A percentile compares a stretch with the other conserved stretches of the same genome.
Evolutionary conservation across 2,329 filamentous ascomycete genomes (phyloP).

Genomic region (Hypomyces rosellus): DNA sequence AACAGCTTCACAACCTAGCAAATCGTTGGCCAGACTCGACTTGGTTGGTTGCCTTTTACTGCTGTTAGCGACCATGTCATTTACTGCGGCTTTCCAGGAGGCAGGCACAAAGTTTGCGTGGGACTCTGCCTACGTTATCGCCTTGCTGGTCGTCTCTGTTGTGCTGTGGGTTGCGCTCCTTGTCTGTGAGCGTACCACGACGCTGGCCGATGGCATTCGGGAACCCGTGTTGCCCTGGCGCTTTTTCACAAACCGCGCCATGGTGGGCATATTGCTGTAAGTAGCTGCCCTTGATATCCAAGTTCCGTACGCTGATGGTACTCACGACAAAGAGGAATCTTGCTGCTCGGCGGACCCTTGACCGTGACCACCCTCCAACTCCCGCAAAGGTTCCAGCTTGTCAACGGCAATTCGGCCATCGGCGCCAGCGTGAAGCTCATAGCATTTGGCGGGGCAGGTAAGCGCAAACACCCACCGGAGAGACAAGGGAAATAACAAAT

Average conservation of each 20-base stretch:
- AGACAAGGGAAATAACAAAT: too few species aligned
- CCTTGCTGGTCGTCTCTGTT: slow-evolving; percentile 11
- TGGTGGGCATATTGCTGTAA: not conserved
- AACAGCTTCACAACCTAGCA: not conserved
- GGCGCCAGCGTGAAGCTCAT: slow-evolving; percentile 14
- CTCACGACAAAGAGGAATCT: not conserved
- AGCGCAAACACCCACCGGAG: too few species aligned
- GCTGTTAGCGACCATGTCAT: slow-evolving; percentile 34
- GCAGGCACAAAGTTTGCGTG: slow-evolving; percentile 37
- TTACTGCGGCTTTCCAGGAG: slow-evolving; percentile 42
- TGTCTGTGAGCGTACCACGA: not conserved
- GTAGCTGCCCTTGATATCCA: not conserved
- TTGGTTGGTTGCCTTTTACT: slow-evolving; percentile 24
- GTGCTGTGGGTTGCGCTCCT: not conserved
- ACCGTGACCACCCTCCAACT: slow-evolving; percentile 12
- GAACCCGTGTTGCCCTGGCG: not conserved
- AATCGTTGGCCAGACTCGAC: slow-evolving; percentile 13
- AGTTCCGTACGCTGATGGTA: not conserved
- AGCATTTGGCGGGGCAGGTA: slow-evolving; percentile 12
- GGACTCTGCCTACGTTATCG: slow-evolving; percentile 33
- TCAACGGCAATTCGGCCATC: slow-evolving; percentile 11
- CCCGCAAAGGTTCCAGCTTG: slow-evolving; percentile 17
- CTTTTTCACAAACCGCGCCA: not conserved
- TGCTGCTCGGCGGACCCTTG: slow-evolving; percentile 5
- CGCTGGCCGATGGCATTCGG: not conserved